Conservation (phyloP, 108 stramenopile species). For the Pseudonitzschia delicatissima region DNA sequence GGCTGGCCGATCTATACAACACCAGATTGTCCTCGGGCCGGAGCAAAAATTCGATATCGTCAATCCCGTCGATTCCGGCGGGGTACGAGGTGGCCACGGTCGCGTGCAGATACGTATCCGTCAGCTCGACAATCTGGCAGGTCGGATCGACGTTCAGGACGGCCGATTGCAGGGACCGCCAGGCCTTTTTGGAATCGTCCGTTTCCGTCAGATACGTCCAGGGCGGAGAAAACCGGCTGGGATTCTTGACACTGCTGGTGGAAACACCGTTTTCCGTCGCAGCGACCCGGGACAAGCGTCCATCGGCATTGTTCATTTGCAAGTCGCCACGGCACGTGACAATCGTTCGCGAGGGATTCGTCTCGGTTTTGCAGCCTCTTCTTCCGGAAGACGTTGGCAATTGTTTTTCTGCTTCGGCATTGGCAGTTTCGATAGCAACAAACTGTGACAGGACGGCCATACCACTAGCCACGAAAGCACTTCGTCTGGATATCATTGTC, state of each 20-base stretch:
- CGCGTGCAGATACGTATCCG: constrained; percentile 79
- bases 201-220: constrained; percentile 85
- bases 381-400: constrained; percentile 75
- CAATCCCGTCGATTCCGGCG: constrained; percentile 58
- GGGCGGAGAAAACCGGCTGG: constrained; percentile 72
- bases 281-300: constrained; percentile 63
- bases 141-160: constrained; percentile 52
- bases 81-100: constrained; percentile 65
- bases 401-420: neutral
- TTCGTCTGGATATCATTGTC: neutral
- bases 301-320: constrained; percentile 40
- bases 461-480: neutral
- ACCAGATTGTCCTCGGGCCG: constrained; percentile 85
- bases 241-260: constrained; percentile 73
- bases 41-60: constrained; percentile 89
- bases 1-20: constrained; percentile 79
- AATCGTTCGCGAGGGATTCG: constrained; percentile 67
- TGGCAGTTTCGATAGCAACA: neutral
- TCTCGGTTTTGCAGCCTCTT: constrained; percentile 65
- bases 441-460: neutral
- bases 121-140: constrained; percentile 66
- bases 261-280: constrained; percentile 82
- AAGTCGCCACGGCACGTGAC: constrained; percentile 72
- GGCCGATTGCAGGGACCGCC: constrained; percentile 64
- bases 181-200: constrained; percentile 55